Percentiles rank a stretch among this genome's conserved stretches.
phyloP scores from a whole-genome alignment of 1,284 basidiomycete species.

The Stygiomarasmius scandens region DNA sequence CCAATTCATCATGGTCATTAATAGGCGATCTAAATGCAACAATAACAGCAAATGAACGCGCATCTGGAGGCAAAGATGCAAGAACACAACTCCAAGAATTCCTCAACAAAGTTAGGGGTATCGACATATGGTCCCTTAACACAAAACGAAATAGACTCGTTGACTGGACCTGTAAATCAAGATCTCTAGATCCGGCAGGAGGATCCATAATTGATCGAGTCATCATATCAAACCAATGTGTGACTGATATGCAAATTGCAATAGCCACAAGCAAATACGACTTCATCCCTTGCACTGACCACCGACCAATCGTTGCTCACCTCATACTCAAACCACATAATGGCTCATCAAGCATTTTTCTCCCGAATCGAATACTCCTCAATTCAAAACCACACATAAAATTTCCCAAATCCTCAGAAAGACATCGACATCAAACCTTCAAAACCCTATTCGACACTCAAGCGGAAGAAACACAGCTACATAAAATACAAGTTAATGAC shows the following conservation, averaged over 20 bases:
- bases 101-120: slow-evolving; percentile 3
- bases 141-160: neutral
- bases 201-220: slow-evolving; percentile 17
- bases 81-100: slow-evolving; percentile 12
- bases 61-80: slow-evolving; percentile 6
- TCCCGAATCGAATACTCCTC: no score
- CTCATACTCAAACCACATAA: no score
- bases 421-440: no score
- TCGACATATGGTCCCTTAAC: slow-evolving; percentile 13
- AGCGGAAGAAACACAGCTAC: no score
- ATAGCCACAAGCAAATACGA: slow-evolving; percentile 7
- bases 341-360: no score
- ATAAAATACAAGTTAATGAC: no score
- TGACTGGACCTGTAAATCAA: slow-evolving; percentile 15
- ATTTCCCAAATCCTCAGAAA: no score
- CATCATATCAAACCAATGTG: neutral
- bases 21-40: slow-evolving; percentile 18
- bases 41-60: slow-evolving; percentile 4
- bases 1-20: slow-evolving; percentile 12
- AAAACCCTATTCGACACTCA: no score
- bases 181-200: neutral
- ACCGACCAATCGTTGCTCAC: no score
- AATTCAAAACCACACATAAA: no score
- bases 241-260: slow-evolving; percentile 5
- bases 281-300: slow-evolving; percentile 16